Evolutionary conservation across 257 asterid species (phyloP).

Genomic region (Coffea eugenioides): DNA sequence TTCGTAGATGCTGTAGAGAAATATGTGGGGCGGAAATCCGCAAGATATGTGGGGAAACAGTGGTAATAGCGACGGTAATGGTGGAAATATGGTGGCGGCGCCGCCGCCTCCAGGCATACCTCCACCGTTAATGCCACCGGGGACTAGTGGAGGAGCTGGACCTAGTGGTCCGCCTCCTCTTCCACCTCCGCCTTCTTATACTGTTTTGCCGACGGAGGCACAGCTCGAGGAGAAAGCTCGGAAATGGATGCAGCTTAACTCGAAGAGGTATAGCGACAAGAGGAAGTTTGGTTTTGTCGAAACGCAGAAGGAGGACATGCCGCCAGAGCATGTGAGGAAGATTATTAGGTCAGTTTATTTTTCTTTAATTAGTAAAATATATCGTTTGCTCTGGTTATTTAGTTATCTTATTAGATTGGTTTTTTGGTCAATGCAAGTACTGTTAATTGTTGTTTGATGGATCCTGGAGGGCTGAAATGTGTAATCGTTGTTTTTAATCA

Average conservation of each 20-base stretch:
- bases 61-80: slow-evolving; percentile 8
- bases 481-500: neutral
- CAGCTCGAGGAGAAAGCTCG: slow-evolving; percentile 96
- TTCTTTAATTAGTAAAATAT: neutral
- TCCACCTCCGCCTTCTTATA: slow-evolving; percentile 73
- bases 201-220: slow-evolving; percentile 86
- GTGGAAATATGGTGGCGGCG: slow-evolving; percentile 20
- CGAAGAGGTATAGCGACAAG: slow-evolving; percentile 89
- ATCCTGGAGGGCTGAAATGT: neutral
- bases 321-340: slow-evolving; percentile 93
- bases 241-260: slow-evolving; percentile 95
- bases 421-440: neutral
- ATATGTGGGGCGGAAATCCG: slow-evolving; percentile 33
- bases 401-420: neutral
- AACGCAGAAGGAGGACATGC: slow-evolving; percentile 99
- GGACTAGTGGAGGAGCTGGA: slow-evolving; percentile 45
- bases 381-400: neutral
- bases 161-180: slow-evolving; percentile 45
- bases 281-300: slow-evolving; percentile 95
- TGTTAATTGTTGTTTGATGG: neutral
- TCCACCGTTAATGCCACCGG: slow-evolving; percentile 66
- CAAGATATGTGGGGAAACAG: slow-evolving; percentile 31
- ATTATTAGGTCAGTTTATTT: slow-evolving; percentile 59
- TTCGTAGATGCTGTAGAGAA: neutral
- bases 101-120: slow-evolving; percentile 45